A percentile compares a stretch with the other conserved stretches of the same genome.
phyloP scores from a whole-genome alignment of 441 rosid species.

The Adansonia rubrostipa region DNA sequence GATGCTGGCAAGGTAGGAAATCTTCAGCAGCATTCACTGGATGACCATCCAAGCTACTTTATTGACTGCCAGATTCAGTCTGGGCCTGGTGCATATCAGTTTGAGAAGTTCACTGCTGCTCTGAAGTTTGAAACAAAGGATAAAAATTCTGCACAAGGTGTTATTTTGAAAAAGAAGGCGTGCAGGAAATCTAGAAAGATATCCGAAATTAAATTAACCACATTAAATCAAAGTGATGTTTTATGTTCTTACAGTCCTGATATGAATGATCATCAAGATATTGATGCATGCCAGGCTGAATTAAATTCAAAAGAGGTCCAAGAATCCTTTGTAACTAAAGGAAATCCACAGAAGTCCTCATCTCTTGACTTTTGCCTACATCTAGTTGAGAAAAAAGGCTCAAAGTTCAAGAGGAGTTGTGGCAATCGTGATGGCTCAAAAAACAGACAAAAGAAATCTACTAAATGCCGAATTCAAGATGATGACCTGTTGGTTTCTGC shows the following conservation, averaged over 20 bases:
- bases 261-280: conserved; percentile 38
- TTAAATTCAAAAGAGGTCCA: conserved; percentile 40
- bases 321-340: conserved; percentile 34
- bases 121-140: conserved; percentile 39
- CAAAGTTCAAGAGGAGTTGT: conserved; percentile 43
- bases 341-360: conserved; percentile 30
- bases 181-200: conserved; percentile 72
- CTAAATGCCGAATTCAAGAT: conserved; percentile 56
- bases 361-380: conserved; percentile 34
- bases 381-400: conserved; percentile 39
- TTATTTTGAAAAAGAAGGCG: conserved; percentile 51
- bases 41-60: conserved; percentile 19
- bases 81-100: conserved; percentile 43
- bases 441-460: conserved; percentile 48
- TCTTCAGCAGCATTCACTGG: conserved; percentile 18
- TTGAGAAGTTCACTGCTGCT: conserved; percentile 43
- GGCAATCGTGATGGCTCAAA: conserved; percentile 39
- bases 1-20: conserved; percentile 27
- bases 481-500: conserved; percentile 74
- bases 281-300: conserved; percentile 31
- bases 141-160: conserved; percentile 30
- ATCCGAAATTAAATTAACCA: conserved; percentile 61
- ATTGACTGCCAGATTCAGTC: conserved; percentile 34
- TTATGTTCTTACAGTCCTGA: conserved; percentile 28
- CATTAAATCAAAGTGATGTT: conserved; percentile 40